Evolutionary conservation across 768 basidiomycete genomes (phyloP).

Genomic region (Myochromella boudieri): DNA sequence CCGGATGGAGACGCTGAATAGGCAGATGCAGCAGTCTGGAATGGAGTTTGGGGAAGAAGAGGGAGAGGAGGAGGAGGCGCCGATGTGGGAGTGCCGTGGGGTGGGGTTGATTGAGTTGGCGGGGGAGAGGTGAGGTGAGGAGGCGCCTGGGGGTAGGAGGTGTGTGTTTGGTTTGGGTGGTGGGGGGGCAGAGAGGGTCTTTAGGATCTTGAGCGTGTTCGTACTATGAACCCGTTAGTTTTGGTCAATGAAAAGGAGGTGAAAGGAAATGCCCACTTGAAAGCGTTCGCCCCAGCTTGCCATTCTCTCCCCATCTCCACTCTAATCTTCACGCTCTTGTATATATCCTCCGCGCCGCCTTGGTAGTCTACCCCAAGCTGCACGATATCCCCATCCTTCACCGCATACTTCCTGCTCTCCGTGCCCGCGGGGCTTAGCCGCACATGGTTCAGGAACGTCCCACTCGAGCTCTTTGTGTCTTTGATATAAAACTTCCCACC

Average conservation of each 20-base stretch:
- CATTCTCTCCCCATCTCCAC: slow-evolving; percentile 88
- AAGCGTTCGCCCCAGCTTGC: slow-evolving; percentile 86
- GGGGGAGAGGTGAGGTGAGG: not conserved
- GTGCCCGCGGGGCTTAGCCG: slow-evolving; percentile 81
- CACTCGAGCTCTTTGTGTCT: slow-evolving; percentile 87
- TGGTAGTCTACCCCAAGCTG: slow-evolving; percentile 98
- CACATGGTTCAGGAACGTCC: slow-evolving; percentile 95
- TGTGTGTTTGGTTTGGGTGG: slow-evolving; percentile 10
- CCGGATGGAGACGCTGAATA: slow-evolving; percentile 88
- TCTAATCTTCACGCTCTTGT: slow-evolving; percentile 95
- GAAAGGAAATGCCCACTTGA: slow-evolving; percentile 59
- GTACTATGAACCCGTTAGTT: slow-evolving; percentile 40
- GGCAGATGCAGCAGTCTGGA: slow-evolving; percentile 92
- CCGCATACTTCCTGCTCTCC: slow-evolving; percentile 72
- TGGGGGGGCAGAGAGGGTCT: slow-evolving; percentile 53
- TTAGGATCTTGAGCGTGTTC: slow-evolving; percentile 75
- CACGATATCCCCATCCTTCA: slow-evolving; percentile 92
- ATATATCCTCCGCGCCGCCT: slow-evolving; percentile 95
- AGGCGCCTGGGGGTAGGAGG: slow-evolving; percentile 15
- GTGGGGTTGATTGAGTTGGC: not conserved
- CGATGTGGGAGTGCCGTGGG: slow-evolving; percentile 2
- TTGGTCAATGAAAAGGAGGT: slow-evolving; percentile 1
- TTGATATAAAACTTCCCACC: slow-evolving; percentile 79
- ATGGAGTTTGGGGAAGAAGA: slow-evolving; percentile 37
- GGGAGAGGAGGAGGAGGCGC: slow-evolving; percentile 12